Evolutionary conservation across 176 grass and related monocot species (phyloP), one percentile per base, ranked within the genome.

Genomic region (Oryza australiensis): DNA sequence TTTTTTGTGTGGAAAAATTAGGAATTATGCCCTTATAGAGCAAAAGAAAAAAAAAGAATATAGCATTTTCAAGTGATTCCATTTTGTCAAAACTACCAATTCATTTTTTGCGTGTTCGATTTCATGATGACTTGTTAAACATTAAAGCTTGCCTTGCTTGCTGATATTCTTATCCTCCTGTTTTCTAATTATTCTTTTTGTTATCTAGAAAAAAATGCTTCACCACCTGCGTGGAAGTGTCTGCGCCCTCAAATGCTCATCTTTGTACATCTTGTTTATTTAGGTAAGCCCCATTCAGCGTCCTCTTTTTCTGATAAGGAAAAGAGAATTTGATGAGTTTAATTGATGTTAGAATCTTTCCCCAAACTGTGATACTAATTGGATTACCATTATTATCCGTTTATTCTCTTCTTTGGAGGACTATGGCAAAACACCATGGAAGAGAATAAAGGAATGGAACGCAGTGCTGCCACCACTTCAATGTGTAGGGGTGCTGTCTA

Each of bases 361-460:
- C 49, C 40, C 75, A 72, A 77, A 87, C 69, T 72, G 34, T 70
- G 64, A 81, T 60, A 76, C 71, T 65, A 70, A 51, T 59, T 66
- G 42, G 68, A 71, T 89, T 84, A 64, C 64, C 71, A 84, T 80
- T 89, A 80, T 46, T 84, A 62, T 32, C 22, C 80, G 81, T 84
- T 73, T 74, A 86, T 92, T 92, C 66, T 82, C 64, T 84, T 81
- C 32, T 60, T 84, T 84, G 22, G 64, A 77, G 34, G 72, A 41
- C 34, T 89, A 72, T 77, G 60, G 68, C 11, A 86, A 49, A 46
- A 66, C 23, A 45, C 70, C 74, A 79, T 77, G 20, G 83, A 66
- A 76, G 66, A 89, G 86, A 83, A 89, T 87, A 89, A 86, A 87
- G 81, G 57, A 84, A 65, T 12, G 64, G 68, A 86, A 79, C 68